Percentiles rank a stretch among this genome's conserved stretches.
phyloP scores from a whole-genome alignment of 2,329 filamentous ascomycete genomes.

The Apiospora malaysiana region DNA sequence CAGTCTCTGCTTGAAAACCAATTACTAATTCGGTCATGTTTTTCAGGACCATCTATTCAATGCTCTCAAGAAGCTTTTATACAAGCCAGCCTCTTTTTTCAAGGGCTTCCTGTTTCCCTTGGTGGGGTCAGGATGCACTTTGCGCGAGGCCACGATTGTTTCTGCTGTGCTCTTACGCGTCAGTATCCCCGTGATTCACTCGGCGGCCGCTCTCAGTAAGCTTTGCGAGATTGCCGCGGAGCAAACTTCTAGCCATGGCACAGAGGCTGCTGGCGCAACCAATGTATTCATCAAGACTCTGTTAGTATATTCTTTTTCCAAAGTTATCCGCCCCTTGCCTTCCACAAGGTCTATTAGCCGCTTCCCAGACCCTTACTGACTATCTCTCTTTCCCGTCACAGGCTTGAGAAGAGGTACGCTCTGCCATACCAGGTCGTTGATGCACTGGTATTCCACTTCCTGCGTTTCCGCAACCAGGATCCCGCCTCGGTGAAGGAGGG shows the following conservation, averaged over 20 bases:
- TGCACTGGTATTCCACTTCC: slow-evolving; percentile 93
- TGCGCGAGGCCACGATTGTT: slow-evolving; percentile 91
- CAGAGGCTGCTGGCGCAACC: slow-evolving; percentile 87
- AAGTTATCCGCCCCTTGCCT: too few relatives aligned
- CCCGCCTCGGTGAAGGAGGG: slow-evolving; percentile 58
- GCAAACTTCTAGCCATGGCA: slow-evolving; percentile 76
- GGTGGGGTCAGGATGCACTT: slow-evolving; percentile 81
- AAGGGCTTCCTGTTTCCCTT: slow-evolving; percentile 95
- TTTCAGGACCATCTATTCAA: slow-evolving; percentile 81
- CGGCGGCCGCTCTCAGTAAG: slow-evolving; percentile 86
- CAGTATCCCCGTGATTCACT: slow-evolving; percentile 89
- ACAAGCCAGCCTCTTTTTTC: slow-evolving; percentile 96
- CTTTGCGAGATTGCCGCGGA: slow-evolving; percentile 94
- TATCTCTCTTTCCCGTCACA: neutral
- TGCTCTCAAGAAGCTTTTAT: slow-evolving; percentile 87
- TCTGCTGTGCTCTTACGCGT: slow-evolving; percentile 84
- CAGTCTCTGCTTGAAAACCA: neutral
- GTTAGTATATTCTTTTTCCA: slow-evolving; percentile 28
- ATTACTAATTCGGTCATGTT: neutral
- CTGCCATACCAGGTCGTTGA: slow-evolving; percentile 94
- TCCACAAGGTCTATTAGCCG: neutral
- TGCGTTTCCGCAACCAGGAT: slow-evolving; percentile 81
- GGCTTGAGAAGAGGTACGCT: slow-evolving; percentile 92
- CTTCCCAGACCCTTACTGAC: neutral
- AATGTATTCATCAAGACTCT: slow-evolving; percentile 95